phyloP scores from a whole-genome alignment of 805 yeast genomes.

The Priceomyces haplophilus region DNA sequence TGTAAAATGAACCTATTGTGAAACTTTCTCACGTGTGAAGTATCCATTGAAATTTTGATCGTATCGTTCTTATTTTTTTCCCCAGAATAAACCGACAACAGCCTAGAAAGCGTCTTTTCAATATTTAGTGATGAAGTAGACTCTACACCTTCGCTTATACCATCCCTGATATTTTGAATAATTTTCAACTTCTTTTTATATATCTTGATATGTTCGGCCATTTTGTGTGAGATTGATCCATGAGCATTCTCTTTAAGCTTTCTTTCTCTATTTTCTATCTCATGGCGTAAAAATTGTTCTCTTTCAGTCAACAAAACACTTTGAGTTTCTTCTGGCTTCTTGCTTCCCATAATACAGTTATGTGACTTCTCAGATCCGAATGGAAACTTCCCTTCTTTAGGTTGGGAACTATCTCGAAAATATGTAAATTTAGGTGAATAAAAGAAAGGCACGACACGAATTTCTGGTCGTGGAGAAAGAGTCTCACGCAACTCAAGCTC shows the following conservation, averaged over 20 bases:
- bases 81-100: conserved; percentile 30
- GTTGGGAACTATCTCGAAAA: conserved; percentile 49
- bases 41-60: conserved; percentile 18
- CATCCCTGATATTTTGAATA: conserved; percentile 21
- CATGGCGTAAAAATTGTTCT: conserved; percentile 14
- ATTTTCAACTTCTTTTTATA: conserved; percentile 22
- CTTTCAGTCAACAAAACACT: conserved; percentile 35
- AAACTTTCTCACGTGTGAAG: conserved; percentile 35
- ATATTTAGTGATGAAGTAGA: conserved; percentile 5
- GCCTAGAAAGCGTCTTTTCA: conserved; percentile 13
- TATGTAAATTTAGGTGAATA: conserved; percentile 60
- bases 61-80: conserved; percentile 25
- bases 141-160: conserved; percentile 20
- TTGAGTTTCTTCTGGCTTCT: conserved; percentile 57
- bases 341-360: conserved; percentile 54
- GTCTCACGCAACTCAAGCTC: conserved; percentile 58
- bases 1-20: conserved; percentile 72
- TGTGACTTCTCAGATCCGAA: conserved; percentile 66
- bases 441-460: conserved; percentile 46
- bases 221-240: conserved; percentile 1
- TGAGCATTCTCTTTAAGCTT: conserved; percentile 17
- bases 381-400: conserved; percentile 47
- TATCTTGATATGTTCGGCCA: conserved; percentile 7
- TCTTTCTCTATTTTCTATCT: conserved; percentile 28
- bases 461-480: conserved; percentile 38